Conservation (phyloP, 345 rosid species). For the Eucalyptus victrix region DNA sequence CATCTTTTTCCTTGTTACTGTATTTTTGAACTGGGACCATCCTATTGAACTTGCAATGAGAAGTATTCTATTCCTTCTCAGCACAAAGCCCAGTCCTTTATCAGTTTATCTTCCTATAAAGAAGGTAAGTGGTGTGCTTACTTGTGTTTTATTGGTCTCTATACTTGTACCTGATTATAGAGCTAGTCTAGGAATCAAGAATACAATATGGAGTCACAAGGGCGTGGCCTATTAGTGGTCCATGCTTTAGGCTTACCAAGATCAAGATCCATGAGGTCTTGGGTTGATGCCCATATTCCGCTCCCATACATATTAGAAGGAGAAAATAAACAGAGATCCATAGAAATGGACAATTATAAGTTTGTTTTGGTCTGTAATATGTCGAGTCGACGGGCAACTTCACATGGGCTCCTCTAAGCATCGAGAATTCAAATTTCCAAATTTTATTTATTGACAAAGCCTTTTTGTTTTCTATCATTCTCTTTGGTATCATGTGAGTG, state of each 20-base stretch:
- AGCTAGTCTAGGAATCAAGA: background rate
- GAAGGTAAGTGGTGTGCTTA: constrained; percentile 10
- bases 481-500: background rate
- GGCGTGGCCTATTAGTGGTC: background rate
- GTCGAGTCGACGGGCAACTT: background rate
- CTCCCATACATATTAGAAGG: background rate
- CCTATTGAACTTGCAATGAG: constrained; percentile 11
- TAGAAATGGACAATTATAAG: background rate
- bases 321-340: background rate
- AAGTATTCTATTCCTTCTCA: constrained; percentile 18
- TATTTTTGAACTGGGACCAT: constrained; percentile 17
- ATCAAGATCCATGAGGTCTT: background rate
- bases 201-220: background rate
- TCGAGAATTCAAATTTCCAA: background rate
- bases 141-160: background rate
- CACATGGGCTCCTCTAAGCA: background rate
- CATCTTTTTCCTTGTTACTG: constrained; percentile 14
- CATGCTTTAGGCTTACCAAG: background rate
- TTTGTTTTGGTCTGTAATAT: background rate
- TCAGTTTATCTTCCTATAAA: constrained; percentile 35
- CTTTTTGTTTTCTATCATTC: background rate
- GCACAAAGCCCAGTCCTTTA: constrained; percentile 35
- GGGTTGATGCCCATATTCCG: background rate
- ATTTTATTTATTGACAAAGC: background rate
- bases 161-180: background rate